phyloP scores from a whole-genome alignment of 352 stramenopile species.

The Thalassiosira mediterranea region DNA sequence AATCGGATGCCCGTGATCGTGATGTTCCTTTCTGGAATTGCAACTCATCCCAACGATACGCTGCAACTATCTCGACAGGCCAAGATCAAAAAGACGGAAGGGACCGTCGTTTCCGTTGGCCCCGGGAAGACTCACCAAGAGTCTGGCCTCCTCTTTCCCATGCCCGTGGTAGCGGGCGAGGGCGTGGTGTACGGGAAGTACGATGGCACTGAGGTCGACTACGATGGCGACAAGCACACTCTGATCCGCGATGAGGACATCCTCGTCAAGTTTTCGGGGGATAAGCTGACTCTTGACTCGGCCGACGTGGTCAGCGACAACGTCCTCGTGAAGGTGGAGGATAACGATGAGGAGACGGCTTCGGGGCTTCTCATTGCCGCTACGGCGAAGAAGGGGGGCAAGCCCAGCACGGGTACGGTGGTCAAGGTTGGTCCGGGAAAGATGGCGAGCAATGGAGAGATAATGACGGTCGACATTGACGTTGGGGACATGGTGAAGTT shows the following conservation, averaged over 20 bases:
- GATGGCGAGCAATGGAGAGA: slow-evolving; percentile 77
- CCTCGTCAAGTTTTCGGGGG: slow-evolving; percentile 82
- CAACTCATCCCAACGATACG: background rate
- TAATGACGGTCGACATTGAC: slow-evolving; percentile 72
- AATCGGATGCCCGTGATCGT: too few relatives aligned
- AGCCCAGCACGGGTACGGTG: slow-evolving; percentile 80
- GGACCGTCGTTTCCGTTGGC: slow-evolving; percentile 76
- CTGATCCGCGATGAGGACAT: slow-evolving; percentile 86
- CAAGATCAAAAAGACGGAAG: slow-evolving; percentile 84
- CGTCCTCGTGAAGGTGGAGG: slow-evolving; percentile 83
- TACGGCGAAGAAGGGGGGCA: slow-evolving; percentile 49
- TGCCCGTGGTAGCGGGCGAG: slow-evolving; percentile 74
- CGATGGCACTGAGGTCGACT: slow-evolving; percentile 84
- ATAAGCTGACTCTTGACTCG: slow-evolving; percentile 71
- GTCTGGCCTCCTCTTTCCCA: slow-evolving; percentile 78
- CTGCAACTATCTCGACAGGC: slow-evolving; percentile 44
- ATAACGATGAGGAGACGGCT: slow-evolving; percentile 64
- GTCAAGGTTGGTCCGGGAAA: slow-evolving; percentile 84
- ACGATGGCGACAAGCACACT: slow-evolving; percentile 79
- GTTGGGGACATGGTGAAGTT: slow-evolving; percentile 83
- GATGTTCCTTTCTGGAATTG: slow-evolving; percentile 2
- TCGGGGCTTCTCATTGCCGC: slow-evolving; percentile 76
- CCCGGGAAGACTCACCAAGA: slow-evolving; percentile 82
- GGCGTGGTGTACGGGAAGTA: slow-evolving; percentile 85
- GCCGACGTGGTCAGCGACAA: slow-evolving; percentile 81